Conservation (phyloP, 2,329 filamentous ascomycete species). For the Diaporthe australafricana region DNA sequence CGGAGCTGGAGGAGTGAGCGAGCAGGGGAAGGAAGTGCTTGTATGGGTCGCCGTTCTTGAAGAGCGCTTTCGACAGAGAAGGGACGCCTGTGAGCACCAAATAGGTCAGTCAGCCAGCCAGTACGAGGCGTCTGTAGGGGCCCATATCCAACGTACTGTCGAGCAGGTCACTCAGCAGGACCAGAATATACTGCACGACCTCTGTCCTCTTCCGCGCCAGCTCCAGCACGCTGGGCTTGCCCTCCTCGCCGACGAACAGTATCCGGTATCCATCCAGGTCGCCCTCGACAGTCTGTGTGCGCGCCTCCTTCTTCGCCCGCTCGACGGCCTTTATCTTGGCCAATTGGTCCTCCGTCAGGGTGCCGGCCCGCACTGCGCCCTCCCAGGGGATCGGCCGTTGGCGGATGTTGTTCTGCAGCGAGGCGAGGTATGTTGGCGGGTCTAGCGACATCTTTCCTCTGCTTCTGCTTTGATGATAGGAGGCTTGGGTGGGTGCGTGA, state of each 20-base stretch:
- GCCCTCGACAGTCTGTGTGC: constrained; percentile 82
- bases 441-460: constrained; percentile 81
- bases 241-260: constrained; percentile 82
- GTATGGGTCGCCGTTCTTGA: constrained; percentile 82
- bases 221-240: constrained; percentile 80
- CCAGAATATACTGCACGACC: constrained; percentile 94
- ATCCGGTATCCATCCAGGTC: constrained; percentile 84
- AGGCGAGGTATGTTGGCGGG: constrained; percentile 85
- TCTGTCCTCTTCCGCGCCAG: constrained; percentile 86
- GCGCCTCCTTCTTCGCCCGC: constrained; percentile 93
- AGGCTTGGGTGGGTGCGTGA: background rate
- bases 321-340: constrained; percentile 97
- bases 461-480: background rate
- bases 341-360: constrained; percentile 92
- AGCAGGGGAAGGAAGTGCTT: constrained; percentile 87
- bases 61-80: constrained; percentile 79
- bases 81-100: constrained; percentile 74
- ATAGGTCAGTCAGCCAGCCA: background rate
- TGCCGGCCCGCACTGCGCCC: constrained; percentile 91
- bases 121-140: background rate
- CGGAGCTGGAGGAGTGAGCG: constrained; percentile 77
- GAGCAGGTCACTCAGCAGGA: constrained; percentile 87
- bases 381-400: constrained; percentile 97
- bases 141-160: constrained; percentile 71
- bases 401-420: constrained; percentile 96